Percentiles rank a stretch among this genome's conserved stretches.
Conservation (phyloP, 352 stramenopile genomes). For the Phytophthora palmivora region DNA sequence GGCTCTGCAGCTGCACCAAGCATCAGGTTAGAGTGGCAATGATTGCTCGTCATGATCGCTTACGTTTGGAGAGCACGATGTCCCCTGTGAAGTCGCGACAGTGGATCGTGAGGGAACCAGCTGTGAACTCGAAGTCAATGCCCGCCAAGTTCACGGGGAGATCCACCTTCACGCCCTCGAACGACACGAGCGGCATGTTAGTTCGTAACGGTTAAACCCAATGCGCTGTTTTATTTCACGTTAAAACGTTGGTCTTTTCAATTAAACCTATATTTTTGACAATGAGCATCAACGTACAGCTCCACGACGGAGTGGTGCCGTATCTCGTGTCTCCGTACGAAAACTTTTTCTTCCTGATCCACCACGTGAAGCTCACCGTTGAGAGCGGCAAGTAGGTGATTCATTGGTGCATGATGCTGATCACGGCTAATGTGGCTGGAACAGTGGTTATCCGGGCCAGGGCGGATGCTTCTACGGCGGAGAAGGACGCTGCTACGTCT, state of each 20-base stretch:
- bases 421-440: neutral
- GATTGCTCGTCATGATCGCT: neutral
- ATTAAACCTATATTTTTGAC: too few species aligned
- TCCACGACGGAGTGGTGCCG: slow-evolving; percentile 65
- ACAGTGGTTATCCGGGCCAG: slow-evolving; percentile 81
- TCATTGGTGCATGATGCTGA: neutral
- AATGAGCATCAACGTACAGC: slow-evolving; percentile 84
- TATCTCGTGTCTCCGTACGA: slow-evolving; percentile 85
- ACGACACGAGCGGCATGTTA: slow-evolving; percentile 76
- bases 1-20: slow-evolving; percentile 10
- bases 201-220: neutral
- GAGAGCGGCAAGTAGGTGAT: slow-evolving; percentile 78
- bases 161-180: slow-evolving; percentile 81
- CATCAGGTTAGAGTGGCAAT: neutral
- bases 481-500: slow-evolving; percentile 74
- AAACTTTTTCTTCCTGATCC: slow-evolving; percentile 80
- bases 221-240: too few species aligned
- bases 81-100: slow-evolving; percentile 78
- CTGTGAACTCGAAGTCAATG: slow-evolving; percentile 71
- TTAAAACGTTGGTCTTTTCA: too few species aligned
- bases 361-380: slow-evolving; percentile 74
- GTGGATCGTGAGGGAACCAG: slow-evolving; percentile 69
- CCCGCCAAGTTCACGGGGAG: slow-evolving; percentile 63
- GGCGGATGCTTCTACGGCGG: slow-evolving; percentile 83
- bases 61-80: slow-evolving; percentile 70